Evolutionary conservation across 306 rosid genomes (phyloP).

Genomic region (Lotus japonicus): DNA sequence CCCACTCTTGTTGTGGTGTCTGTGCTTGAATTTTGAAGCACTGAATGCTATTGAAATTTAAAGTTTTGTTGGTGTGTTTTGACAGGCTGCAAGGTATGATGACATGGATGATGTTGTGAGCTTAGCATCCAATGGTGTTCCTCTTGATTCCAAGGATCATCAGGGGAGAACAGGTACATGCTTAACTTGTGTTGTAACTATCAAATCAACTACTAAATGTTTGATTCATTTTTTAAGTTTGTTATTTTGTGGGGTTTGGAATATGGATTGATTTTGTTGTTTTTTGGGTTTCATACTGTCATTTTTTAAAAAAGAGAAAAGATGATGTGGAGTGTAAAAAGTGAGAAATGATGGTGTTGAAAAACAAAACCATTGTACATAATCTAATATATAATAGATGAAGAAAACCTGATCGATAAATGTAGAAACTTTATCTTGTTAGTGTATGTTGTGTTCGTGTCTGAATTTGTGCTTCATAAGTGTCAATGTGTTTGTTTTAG

Average conservation of each 20-base stretch:
- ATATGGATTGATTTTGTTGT: background rate
- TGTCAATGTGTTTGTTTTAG: too few species aligned
- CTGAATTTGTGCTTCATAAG: too few species aligned
- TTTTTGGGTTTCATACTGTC: background rate
- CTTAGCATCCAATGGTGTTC: conserved; percentile 50
- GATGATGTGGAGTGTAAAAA: too few species aligned
- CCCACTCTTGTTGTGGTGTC: background rate
- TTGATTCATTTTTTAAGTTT: background rate
- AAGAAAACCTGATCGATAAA: too few species aligned
- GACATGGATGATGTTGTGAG: conserved; percentile 54
- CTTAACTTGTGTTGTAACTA: background rate
- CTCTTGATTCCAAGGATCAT: conserved; percentile 66
- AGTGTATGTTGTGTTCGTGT: too few species aligned
- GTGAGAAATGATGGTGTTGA: too few species aligned
- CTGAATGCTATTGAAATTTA: background rate
- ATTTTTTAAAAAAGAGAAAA: too few species aligned
- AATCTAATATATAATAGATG: too few species aligned
- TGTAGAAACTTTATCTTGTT: too few species aligned
- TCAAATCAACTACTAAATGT: background rate
- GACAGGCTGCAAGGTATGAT: conserved; percentile 70
- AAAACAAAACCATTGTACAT: too few species aligned
- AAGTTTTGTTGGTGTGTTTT: background rate
- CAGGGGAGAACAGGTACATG: conserved; percentile 62
- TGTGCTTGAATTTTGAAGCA: background rate
- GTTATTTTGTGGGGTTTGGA: background rate